Evolutionary conservation across 352 stramenopile genomes (phyloP), one percentile per base, ranked within the genome.

Genomic region (Phytopythium montanum): DNA sequence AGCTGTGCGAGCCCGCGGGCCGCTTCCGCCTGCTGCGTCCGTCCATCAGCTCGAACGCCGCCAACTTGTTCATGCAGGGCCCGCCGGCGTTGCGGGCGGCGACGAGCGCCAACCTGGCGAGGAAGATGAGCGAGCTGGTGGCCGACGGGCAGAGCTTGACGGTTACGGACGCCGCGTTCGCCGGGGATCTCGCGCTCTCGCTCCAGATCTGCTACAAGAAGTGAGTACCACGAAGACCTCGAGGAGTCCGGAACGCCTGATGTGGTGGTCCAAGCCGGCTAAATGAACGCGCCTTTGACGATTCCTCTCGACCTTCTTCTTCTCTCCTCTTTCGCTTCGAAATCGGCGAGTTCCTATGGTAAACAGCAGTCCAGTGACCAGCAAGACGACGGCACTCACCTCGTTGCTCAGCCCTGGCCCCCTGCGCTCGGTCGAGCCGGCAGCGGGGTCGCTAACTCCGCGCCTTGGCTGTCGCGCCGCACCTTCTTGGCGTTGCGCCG

Each of bases 161-260:
- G 8, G 81, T 99, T 66, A 99, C 95, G 14, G 96, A 99, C 77
- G 81, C 92, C 13, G 79, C 98, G 16, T 97, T 98, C 66, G 85
- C 88, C 6, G 82, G 82, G 28, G 85, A 92, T 45, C 61, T 94
- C 57, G 81, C 81, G 54, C 64, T 94, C 21, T 85, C 79, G 29
- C 65, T 94, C 52, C 71, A 88, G 50, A 81, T 94, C 58, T 49
- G 59, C 33, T 90, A 86, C 52, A 68, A 70, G 65, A 59, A 59
- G 34, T 59, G 21, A 59, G 23, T 34, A 12, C 14, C 13, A n/a
- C n/a, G n/a, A n/a, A n/a, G n/a, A n/a, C n/a, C n/a, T n/a, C n/a
- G n/a, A n/a, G n/a, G n/a, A n/a, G n/a, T n/a, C n/a, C n/a, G 13
- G 16, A 33, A 23, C 16, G n/a, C 25, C 33, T 36, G 45, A n/a